phyloP scores from a whole-genome alignment of 1,284 basidiomycete genomes.

The Mrakiaceae sp. region DNA sequence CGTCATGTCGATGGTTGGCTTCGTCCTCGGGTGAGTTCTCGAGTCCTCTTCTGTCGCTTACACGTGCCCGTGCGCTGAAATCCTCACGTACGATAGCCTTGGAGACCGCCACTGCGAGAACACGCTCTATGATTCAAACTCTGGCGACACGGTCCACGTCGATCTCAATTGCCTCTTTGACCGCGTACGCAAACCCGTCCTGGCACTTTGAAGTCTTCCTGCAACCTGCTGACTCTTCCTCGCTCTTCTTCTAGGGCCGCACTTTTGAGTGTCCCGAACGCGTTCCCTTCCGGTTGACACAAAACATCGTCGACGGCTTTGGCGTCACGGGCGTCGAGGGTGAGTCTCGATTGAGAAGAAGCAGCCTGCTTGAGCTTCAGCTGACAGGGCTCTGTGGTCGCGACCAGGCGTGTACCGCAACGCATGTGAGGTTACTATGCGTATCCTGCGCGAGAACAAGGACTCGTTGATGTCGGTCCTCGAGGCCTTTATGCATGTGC shows the following conservation, averaged over 20 bases:
- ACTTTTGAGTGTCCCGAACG: constrained; percentile 80
- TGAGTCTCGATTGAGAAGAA: constrained; percentile 24
- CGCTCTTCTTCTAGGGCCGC: constrained; percentile 50
- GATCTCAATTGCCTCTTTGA: constrained; percentile 99
- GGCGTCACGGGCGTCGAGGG: constrained; percentile 92
- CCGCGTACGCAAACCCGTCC: constrained; percentile 45
- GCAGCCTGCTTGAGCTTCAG: not conserved
- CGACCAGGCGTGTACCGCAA: constrained; percentile 72
- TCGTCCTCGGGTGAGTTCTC: constrained; percentile 70
- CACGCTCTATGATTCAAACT: constrained; percentile 79
- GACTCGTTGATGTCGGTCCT: constrained; percentile 93
- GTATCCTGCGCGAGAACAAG: constrained; percentile 77
- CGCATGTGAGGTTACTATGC: constrained; percentile 83
- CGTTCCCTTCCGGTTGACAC: constrained; percentile 91
- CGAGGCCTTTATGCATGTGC: constrained; percentile 66
- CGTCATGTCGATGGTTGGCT: constrained; percentile 99
- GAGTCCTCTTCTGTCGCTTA: not conserved
- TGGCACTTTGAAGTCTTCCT: not conserved
- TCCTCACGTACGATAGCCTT: constrained; percentile 45
- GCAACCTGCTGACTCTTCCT: not conserved
- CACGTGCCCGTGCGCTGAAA: not conserved
- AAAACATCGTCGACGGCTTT: constrained; percentile 85
- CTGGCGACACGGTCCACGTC: constrained; percentile 89
- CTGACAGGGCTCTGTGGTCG: not conserved
- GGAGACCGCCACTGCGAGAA: constrained; percentile 97